Evolutionary conservation across 176 grass and related monocot species (phyloP), one percentile per base, ranked within the genome.

Genomic region (Oryza punctata): DNA sequence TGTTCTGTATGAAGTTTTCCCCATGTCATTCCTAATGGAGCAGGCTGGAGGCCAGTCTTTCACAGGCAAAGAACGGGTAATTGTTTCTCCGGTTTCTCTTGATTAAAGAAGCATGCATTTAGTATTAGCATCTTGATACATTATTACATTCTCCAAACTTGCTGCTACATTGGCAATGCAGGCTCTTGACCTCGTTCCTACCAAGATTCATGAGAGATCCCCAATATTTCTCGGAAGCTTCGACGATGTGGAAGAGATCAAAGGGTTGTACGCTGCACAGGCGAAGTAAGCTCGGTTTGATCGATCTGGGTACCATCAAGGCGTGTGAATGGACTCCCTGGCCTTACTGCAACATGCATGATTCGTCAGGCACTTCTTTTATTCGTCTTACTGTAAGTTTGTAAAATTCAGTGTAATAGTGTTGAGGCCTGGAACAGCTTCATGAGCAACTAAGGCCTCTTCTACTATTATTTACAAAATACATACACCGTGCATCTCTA

Each of bases 11-110:
- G 93, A 99, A 84, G 96, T 99, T 15, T 99, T 99, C 59, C 93
- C 96, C 9, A 99, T 99, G 96, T 99, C 96, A 67, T 99, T 94
- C 70, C 85, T 96, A n/a, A 94, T 99, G 87, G 93, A 99, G 79
- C 78, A 99, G 78, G 96, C 96, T 71, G 96, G 96, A 80, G 96
- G 96, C 32, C 96, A 99, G 76, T 73, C 91, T 70, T 99, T 99
- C 83, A 99, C 96, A 5, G 93, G 96, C 35, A 94, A 94, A 86
- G 84, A 87, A 89, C 89, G 96, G 93, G 96, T 94, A 83, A 21
- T 33, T 75, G 5, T 61, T 6, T 80, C 46, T 63, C 2, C 3
- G n/a, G 13, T 1, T 4, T 2, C 1, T 41, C 11, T 65, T 76
- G 15, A 25, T 5, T 71, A 14, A 47, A 10, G 14, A 1, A 63